Conservation (phyloP, 2,329 filamentous ascomycete species). For the Aspergillus unguis region DNA sequence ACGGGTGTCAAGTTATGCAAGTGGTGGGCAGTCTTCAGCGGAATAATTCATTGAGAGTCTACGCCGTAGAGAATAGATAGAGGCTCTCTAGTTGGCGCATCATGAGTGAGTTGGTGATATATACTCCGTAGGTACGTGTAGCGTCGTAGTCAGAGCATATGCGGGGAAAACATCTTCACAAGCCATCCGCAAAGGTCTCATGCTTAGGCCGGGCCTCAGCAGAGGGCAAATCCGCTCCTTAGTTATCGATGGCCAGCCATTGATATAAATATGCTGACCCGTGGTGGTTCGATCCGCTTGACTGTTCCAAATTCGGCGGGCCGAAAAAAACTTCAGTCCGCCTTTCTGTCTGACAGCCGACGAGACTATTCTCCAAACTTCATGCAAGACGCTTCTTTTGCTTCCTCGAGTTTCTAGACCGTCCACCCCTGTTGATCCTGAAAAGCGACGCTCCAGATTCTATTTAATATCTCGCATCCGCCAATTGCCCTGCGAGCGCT, state of each 20-base stretch:
- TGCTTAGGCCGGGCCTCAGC: too few species aligned
- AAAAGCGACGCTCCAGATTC: neutral
- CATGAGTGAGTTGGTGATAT: too few species aligned
- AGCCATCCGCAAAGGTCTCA: too few species aligned
- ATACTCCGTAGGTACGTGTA: too few species aligned
- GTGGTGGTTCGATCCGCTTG: neutral
- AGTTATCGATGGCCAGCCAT: neutral
- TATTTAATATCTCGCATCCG: neutral
- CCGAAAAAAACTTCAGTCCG: constrained; percentile 1
- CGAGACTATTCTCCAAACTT: neutral
- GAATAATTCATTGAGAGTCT: too few species aligned
- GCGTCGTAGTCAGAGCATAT: too few species aligned
- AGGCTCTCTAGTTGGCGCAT: too few species aligned
- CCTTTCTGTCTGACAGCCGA: neutral
- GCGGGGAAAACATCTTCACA: too few species aligned
- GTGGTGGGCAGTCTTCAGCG: too few species aligned
- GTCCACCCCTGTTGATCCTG: neutral
- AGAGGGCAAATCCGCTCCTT: too few species aligned
- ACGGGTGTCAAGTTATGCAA: too few species aligned
- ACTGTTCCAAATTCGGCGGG: constrained; percentile 2
- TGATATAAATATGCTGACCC: neutral
- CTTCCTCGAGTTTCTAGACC: neutral
- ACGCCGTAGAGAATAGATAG: too few species aligned
- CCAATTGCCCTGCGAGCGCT: neutral
- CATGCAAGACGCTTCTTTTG: neutral